Percentiles rank a stretch among this genome's conserved stretches.
Conservation (phyloP, 2,329 filamentous ascomycete species). For the Colletotrichum endophyticum region DNA sequence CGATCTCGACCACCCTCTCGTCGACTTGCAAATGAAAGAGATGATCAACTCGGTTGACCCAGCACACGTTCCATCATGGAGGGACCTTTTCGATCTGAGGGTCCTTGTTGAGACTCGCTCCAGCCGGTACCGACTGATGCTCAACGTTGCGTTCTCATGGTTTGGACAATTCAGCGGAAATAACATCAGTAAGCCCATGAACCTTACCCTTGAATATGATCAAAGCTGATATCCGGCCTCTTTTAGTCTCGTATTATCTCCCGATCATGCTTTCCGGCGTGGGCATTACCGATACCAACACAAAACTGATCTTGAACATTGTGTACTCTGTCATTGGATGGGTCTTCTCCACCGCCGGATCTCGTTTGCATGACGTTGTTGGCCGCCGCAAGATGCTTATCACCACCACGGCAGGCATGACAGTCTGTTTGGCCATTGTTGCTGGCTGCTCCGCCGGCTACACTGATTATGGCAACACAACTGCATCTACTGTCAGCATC, state of each 20-base stretch:
- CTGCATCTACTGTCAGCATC: conserved; percentile 37
- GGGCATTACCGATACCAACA: conserved; percentile 41
- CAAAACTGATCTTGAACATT: conserved; percentile 43
- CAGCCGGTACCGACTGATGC: conserved; percentile 39
- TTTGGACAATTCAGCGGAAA: conserved; percentile 41
- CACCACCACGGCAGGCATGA: conserved; percentile 38
- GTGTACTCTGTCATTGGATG: conserved; percentile 43
- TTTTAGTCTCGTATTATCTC: conserved; percentile 38
- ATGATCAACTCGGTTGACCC: conserved; percentile 22
- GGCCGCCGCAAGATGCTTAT: conserved; percentile 45
- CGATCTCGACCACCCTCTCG: conserved; percentile 32
- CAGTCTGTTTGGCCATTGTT: conserved; percentile 39
- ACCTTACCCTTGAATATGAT: conserved; percentile 4
- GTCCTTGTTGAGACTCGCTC: conserved; percentile 38
- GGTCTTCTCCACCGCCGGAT: conserved; percentile 38
- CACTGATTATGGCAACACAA: conserved; percentile 34
- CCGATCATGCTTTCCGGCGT: conserved; percentile 43
- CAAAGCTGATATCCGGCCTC: background rate
- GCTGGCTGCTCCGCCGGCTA: conserved; percentile 39
- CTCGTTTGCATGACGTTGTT: conserved; percentile 42
- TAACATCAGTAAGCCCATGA: conserved; percentile 26
- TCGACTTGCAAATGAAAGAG: conserved; percentile 14
- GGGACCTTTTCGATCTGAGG: conserved; percentile 39
- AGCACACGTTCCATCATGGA: conserved; percentile 28
- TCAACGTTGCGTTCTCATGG: conserved; percentile 44